Base-by-base conservation (phyloP, 306 rosid genomes). In the Dryas octopetala region DNA sequence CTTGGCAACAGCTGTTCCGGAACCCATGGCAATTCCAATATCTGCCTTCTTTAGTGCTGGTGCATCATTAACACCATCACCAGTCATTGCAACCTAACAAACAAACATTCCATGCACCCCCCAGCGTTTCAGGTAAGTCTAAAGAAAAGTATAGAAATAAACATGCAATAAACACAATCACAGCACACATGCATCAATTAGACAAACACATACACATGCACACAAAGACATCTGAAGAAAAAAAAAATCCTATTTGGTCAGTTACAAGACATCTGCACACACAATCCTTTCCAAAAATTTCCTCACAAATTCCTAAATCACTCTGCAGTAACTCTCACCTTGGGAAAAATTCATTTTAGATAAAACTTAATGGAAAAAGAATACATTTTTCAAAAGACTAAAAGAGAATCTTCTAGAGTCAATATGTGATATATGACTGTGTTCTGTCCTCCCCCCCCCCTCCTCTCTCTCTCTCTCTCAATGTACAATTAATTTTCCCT, bases 1-100 rank as follows among this genome's bases (percentile, higher is more conserved):
- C 98, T 95, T 95, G 54, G 98, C 96, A 80, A 95, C 98, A 60
- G 97, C 96, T 79, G 98, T 95, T 74, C 98, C 98, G 40, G 98
- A 95, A 73, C 99, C 99, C 99, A 95, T 95, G 79, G 97, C 96
- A 78, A 95, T 90, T 79, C 99, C 99, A 52, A 95, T 95, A 76
- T 95, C 97, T n/a, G 99, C 97, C 83, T 89, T 91, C 82, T 95
- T 95, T 50, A 95, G 84, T 44, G 99, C 99, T 66, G 99, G 99
- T 66, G 99, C 99, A 81, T 95, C 99, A 76, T 95, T 95, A 85
- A 95, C 99, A 55, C 99, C 99, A 38, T 95, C 99, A 71, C 99
- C 99, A 43, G 99, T 95, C 99, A 95, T 95, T 40, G 99, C 99
- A 84, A 95, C 99, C 97, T 94, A 84, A 66, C 73, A 74, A 73